phyloP scores from a whole-genome alignment of 176 grass and related monocot species.

The Musa beccarii region DNA sequence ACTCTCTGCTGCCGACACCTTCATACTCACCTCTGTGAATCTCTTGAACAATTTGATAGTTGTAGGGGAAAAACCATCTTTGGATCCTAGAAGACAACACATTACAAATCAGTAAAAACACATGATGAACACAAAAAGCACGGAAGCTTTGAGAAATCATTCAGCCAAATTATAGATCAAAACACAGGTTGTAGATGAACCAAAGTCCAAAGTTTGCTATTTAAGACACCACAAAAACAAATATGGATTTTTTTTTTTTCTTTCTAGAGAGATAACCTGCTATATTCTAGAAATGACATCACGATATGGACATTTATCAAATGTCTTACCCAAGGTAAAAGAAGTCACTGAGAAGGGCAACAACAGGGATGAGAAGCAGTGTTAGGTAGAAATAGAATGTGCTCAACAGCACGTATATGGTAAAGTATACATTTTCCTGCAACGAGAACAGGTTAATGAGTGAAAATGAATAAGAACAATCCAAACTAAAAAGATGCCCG shows the following conservation, averaged over 20 bases:
- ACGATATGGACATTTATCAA: not conserved
- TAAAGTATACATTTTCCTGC: conserved; percentile 98
- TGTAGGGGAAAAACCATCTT: conserved; percentile 88
- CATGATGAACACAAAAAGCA: not conserved
- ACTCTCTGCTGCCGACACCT: conserved; percentile 48
- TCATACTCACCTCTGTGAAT: conserved; percentile 81
- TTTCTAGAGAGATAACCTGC: not conserved
- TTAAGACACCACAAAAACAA: not conserved
- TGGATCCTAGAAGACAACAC: conserved; percentile 41
- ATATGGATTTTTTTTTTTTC: no score
- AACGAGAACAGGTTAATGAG: conserved; percentile 28
- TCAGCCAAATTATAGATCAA: not conserved
- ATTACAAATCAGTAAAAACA: not conserved
- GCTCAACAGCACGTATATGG: conserved; percentile 94
- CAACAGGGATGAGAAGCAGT: conserved; percentile 69
- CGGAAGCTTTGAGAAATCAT: not conserved
- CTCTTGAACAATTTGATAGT: conserved; percentile 93
- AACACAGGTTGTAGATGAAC: not conserved
- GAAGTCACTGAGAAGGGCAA: conserved; percentile 86
- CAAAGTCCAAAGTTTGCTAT: not conserved
- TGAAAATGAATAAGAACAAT: conserved; percentile 10
- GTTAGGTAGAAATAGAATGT: conserved; percentile 96
- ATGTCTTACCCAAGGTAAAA: conserved; percentile 76
- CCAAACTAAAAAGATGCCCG: not conserved
- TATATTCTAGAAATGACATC: not conserved